Conservation (phyloP, 805 yeast species). For the Isabelozyma gotoi region DNA sequence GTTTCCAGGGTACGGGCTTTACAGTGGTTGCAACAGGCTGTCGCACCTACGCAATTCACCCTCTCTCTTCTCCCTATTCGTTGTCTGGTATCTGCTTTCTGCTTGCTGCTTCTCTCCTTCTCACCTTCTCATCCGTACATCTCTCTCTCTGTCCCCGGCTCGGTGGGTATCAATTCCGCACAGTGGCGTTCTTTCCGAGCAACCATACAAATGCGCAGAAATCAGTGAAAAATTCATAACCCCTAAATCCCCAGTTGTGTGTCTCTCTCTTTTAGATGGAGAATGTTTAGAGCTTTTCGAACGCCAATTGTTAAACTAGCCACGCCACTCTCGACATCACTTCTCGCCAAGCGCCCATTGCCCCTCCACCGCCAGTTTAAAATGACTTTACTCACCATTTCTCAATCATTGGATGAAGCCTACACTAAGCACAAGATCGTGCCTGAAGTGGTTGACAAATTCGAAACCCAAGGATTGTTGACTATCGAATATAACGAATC, state of each 20-base stretch:
- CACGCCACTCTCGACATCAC: constrained; percentile 1
- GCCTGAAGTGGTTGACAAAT: constrained; percentile 53
- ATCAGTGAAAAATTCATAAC: neutral
- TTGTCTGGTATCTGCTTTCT: no score
- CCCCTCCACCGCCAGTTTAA: constrained; percentile 4
- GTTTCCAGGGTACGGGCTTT: no score
- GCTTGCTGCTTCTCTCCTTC: no score
- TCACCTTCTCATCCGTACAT: no score
- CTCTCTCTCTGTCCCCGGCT: no score
- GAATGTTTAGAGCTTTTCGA: constrained; percentile 5
- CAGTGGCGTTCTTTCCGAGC: no score
- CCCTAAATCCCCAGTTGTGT: neutral
- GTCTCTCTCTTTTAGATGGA: neutral
- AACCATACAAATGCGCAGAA: neutral
- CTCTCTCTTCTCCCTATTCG: no score
- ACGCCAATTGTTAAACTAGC: constrained; percentile 3
- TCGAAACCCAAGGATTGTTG: constrained; percentile 53
- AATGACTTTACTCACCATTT: constrained; percentile 51
- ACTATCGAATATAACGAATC: constrained; percentile 57
- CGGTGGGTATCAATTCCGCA: no score
- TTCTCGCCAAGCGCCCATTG: neutral
- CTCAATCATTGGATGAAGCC: constrained; percentile 54
- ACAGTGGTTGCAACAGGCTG: no score
- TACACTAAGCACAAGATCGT: constrained; percentile 47
- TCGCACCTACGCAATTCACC: no score